phyloP scores from a whole-genome alignment of 257 asterid species.

The Gentiana straminea region DNA sequence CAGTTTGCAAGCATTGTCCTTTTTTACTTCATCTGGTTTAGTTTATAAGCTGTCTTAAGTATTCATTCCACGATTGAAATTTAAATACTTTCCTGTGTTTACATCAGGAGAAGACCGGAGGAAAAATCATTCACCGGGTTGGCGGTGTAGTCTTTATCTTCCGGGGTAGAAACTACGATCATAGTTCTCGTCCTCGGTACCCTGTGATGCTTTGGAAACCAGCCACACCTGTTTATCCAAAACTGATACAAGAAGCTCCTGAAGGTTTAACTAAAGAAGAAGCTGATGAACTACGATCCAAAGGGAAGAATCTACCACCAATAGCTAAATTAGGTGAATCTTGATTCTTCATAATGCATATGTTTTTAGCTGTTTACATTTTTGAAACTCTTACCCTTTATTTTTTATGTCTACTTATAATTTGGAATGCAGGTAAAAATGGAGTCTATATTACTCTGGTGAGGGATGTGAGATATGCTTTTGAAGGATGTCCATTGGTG shows the following conservation, averaged over 20 bases:
- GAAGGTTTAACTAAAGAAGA: slow-evolving; percentile 84
- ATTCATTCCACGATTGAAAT: not conserved
- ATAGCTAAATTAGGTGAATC: slow-evolving; percentile 81
- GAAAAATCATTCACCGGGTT: slow-evolving; percentile 64
- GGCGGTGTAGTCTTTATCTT: slow-evolving; percentile 87
- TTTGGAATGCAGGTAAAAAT: slow-evolving; percentile 48
- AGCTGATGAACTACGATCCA: slow-evolving; percentile 60
- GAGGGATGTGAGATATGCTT: slow-evolving; percentile 81
- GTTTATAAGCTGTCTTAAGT: not conserved
- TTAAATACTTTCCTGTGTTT: slow-evolving; percentile 2
- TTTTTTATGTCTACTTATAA: not conserved
- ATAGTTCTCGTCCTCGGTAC: slow-evolving; percentile 50
- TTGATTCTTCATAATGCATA: not conserved
- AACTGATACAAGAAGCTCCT: slow-evolving; percentile 94
- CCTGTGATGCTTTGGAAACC: slow-evolving; percentile 99
- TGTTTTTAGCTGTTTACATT: not conserved
- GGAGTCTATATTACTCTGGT: slow-evolving; percentile 68
- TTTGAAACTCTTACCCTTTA: not conserved
- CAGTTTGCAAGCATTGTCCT: slow-evolving; percentile 10
- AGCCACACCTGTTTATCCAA: slow-evolving; percentile 95
- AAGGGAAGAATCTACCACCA: slow-evolving; percentile 63
- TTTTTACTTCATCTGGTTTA: slow-evolving; percentile 8
- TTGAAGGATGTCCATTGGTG: slow-evolving; percentile 79
- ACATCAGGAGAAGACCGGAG: slow-evolving; percentile 72
- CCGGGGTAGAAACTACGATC: slow-evolving; percentile 90